phyloP scores from a whole-genome alignment of 2,329 filamentous ascomycete species.

The Amauroascus verrucosus region DNA sequence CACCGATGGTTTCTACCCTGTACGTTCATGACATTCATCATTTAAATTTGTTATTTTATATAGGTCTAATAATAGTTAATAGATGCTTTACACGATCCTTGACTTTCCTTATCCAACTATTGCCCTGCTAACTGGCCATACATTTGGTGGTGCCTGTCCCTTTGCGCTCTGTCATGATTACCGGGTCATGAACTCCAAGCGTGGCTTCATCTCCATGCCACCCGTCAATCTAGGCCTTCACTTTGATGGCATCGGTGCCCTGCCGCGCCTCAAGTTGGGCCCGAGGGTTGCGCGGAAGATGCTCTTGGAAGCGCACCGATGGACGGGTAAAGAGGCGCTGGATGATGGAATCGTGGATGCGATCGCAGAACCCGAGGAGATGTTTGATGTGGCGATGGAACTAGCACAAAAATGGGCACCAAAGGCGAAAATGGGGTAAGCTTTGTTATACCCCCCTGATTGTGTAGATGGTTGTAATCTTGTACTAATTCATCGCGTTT shows the following conservation, averaged over 20 bases:
- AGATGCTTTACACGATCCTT: slow-evolving; percentile 39
- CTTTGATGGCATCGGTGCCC: slow-evolving; percentile 45
- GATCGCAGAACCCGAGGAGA: slow-evolving; percentile 40
- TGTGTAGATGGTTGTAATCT: neutral
- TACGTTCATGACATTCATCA: slow-evolving; percentile 24
- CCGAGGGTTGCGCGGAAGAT: slow-evolving; percentile 46
- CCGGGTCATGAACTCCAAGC: slow-evolving; percentile 38
- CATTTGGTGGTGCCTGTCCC: slow-evolving; percentile 42
- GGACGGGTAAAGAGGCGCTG: slow-evolving; percentile 44
- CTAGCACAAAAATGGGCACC: slow-evolving; percentile 37
- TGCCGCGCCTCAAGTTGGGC: slow-evolving; percentile 44
- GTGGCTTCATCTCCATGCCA: slow-evolving; percentile 43
- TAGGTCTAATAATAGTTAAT: slow-evolving; percentile 22
- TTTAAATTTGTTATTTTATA: neutral
- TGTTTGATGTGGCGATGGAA: slow-evolving; percentile 39
- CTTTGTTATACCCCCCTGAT: neutral
- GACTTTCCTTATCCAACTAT: slow-evolving; percentile 43
- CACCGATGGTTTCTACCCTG: slow-evolving; percentile 48
- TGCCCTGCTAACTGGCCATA: slow-evolving; percentile 41
- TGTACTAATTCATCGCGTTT: neutral
- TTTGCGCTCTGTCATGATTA: slow-evolving; percentile 41
- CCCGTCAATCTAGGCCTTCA: slow-evolving; percentile 47
- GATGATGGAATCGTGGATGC: slow-evolving; percentile 46
- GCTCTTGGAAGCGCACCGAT: slow-evolving; percentile 46
- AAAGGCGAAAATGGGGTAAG: slow-evolving; percentile 26